A percentile compares a stretch with the other conserved stretches of the same genome.
Conservation (phyloP, 768 basidiomycete species). For the Trametes maxima region DNA sequence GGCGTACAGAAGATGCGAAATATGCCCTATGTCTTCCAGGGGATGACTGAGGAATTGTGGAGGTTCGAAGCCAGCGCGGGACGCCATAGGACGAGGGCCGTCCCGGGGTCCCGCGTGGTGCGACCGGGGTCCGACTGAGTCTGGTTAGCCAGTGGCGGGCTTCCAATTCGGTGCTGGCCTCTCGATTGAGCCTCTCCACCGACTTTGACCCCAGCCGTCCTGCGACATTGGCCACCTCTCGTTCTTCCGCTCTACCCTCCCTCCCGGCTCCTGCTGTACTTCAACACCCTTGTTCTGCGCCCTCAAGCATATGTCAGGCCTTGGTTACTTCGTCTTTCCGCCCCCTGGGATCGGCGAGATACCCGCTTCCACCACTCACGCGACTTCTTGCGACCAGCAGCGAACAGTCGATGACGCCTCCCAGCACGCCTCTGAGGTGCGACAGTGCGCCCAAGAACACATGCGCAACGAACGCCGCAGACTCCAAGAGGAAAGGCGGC, state of each 20-base stretch:
- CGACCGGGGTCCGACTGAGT: slow-evolving; percentile 10
- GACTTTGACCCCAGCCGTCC: neutral
- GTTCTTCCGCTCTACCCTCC: too few relatives aligned
- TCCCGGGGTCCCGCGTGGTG: neutral
- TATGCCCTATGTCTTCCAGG: too few relatives aligned
- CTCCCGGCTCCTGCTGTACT: too few relatives aligned
- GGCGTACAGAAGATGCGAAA: too few relatives aligned
- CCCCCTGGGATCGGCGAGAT: neutral
- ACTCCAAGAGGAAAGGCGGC: slow-evolving; percentile 13
- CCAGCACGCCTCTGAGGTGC: neutral
- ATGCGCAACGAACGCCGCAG: neutral
- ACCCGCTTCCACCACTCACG: neutral
- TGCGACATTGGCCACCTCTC: neutral
- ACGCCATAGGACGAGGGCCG: neutral
- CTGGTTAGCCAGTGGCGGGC: slow-evolving; percentile 4
- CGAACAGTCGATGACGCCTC: neutral
- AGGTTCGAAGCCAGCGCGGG: too few relatives aligned
- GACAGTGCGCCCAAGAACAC: neutral
- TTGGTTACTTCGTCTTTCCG: slow-evolving; percentile 20
- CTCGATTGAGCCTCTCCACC: neutral
- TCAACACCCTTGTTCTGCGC: neutral
- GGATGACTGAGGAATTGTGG: too few relatives aligned
- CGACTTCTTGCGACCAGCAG: neutral
- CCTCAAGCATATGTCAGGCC: neutral
- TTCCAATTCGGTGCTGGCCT: neutral